These are phyloP conservation scores for Botryosphaeria dothidea DNA, from an alignment of 2,329 filamentous ascomycete genomes.

Conservation along the genomic window DNA sequence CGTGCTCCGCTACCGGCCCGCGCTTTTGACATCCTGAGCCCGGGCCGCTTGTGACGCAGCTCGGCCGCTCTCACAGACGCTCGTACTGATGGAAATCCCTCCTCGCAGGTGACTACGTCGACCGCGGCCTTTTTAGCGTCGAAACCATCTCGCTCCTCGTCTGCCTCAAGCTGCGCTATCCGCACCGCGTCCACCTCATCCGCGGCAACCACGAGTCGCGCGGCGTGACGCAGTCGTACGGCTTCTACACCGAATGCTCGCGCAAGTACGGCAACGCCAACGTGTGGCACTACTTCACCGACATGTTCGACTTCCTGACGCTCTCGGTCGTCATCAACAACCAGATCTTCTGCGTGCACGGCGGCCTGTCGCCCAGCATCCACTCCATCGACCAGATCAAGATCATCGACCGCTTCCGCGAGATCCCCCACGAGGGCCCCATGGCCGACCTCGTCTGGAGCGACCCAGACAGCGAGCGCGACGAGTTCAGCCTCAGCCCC, in stretches of 20 bases:
- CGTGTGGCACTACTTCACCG: slow-evolving; percentile 99
- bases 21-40: background rate
- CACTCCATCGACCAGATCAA: slow-evolving; percentile 99
- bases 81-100: background rate
- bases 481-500: slow-evolving; percentile 94
- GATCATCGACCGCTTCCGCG: slow-evolving; percentile 97
- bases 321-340: slow-evolving; percentile 97
- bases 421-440: slow-evolving; percentile 96
- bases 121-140: slow-evolving; percentile 97
- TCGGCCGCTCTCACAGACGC: slow-evolving; percentile 20
- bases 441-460: slow-evolving; percentile 99
- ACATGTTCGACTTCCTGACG: slow-evolving; percentile 99
- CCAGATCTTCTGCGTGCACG: slow-evolving; percentile 98
- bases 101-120: slow-evolving; percentile 86
- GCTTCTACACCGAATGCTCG: slow-evolving; percentile 97
- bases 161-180: slow-evolving; percentile 95
- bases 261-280: slow-evolving; percentile 98
- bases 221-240: slow-evolving; percentile 97
- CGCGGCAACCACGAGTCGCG: slow-evolving; percentile 97
- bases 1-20: slow-evolving; percentile 23
- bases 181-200: slow-evolving; percentile 91
- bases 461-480: slow-evolving; percentile 93
- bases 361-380: slow-evolving; percentile 71
- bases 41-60: background rate
- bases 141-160: slow-evolving; percentile 98